phyloP scores from a whole-genome alignment of 352 stramenopile genomes.

The Phytopythium boreale region DNA sequence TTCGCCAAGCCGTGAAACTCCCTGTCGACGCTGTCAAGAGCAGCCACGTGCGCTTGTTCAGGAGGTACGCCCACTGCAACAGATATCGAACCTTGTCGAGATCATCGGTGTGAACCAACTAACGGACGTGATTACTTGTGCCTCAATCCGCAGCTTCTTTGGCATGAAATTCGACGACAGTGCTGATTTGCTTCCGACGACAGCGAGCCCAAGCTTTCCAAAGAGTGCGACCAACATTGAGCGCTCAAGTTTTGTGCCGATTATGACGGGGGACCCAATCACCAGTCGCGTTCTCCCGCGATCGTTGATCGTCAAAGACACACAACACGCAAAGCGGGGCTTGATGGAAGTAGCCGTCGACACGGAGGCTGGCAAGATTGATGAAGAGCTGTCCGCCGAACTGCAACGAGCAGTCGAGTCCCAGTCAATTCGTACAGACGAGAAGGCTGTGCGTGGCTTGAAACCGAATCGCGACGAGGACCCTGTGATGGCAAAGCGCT shows the following conservation, averaged over 20 bases:
- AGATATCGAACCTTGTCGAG: background rate
- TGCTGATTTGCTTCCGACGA: background rate
- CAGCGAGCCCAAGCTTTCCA: background rate
- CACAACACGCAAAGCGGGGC: background rate
- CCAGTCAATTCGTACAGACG: background rate
- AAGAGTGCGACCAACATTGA: slow-evolving; percentile 1
- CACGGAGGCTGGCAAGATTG: slow-evolving; percentile 8
- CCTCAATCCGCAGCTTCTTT: slow-evolving; percentile 24
- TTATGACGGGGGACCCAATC: slow-evolving; percentile 1
- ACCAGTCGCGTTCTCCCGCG: slow-evolving; percentile 2
- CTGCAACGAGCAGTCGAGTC: slow-evolving; percentile 21
- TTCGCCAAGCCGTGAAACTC: slow-evolving; percentile 22
- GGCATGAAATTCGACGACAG: background rate
- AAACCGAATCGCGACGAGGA: background rate
- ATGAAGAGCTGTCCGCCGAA: slow-evolving; percentile 27
- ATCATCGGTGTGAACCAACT: background rate
- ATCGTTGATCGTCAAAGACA: slow-evolving; percentile 5
- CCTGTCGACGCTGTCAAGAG: slow-evolving; percentile 15
- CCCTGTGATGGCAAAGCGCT: background rate
- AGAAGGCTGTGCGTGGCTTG: background rate
- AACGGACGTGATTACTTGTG: background rate
- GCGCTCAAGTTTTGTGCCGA: background rate
- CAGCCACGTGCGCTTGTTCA: slow-evolving; percentile 41
- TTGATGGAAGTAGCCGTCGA: background rate
- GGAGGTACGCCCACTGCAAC: slow-evolving; percentile 24